phyloP scores from a whole-genome alignment of 208 protist species.

The Wallacemonas sp. region DNA sequence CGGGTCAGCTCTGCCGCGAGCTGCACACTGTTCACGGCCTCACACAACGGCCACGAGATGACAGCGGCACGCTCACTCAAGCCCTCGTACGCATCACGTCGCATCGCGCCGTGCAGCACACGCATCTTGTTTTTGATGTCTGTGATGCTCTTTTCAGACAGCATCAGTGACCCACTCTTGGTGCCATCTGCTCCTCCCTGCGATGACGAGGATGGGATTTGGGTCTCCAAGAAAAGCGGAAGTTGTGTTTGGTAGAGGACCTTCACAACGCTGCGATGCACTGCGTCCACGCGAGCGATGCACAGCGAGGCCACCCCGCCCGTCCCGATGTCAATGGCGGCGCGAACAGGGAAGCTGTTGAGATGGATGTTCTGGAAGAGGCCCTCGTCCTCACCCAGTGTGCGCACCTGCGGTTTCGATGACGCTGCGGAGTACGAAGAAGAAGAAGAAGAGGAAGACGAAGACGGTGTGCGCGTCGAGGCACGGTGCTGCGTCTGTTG shows the following conservation, averaged over 20 bases:
- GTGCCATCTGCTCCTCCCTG: too few relatives aligned
- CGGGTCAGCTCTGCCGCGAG: conserved; percentile 56
- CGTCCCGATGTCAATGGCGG: conserved; percentile 86
- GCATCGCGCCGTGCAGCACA: conserved; percentile 62
- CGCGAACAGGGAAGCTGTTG: conserved; percentile 81
- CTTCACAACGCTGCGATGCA: conserved; percentile 38
- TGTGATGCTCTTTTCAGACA: conserved; percentile 56
- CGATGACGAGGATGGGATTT: conserved; percentile 7
- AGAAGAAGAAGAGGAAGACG: too few relatives aligned
- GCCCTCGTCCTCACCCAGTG: conserved; percentile 31
- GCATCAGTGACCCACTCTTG: conserved; percentile 40
- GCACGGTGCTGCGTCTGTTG: too few relatives aligned
- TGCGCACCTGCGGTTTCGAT: not conserved
- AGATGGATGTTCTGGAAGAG: conserved; percentile 78
- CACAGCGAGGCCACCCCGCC: conserved; percentile 69
- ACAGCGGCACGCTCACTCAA: conserved; percentile 75
- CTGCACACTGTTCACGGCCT: conserved; percentile 43
- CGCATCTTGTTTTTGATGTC: conserved; percentile 77
- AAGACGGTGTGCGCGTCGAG: too few relatives aligned
- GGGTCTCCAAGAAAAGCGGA: conserved; percentile 58
- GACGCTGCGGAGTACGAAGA: not conserved
- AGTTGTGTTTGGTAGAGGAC: conserved; percentile 85
- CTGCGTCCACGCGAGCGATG: conserved; percentile 79
- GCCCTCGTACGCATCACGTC: conserved; percentile 57
- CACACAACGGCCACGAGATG: conserved; percentile 75